Evolutionary conservation across 179 eudicot genomes (phyloP), one percentile per base, ranked within the genome.

Genomic region (Silene coronaria): DNA sequence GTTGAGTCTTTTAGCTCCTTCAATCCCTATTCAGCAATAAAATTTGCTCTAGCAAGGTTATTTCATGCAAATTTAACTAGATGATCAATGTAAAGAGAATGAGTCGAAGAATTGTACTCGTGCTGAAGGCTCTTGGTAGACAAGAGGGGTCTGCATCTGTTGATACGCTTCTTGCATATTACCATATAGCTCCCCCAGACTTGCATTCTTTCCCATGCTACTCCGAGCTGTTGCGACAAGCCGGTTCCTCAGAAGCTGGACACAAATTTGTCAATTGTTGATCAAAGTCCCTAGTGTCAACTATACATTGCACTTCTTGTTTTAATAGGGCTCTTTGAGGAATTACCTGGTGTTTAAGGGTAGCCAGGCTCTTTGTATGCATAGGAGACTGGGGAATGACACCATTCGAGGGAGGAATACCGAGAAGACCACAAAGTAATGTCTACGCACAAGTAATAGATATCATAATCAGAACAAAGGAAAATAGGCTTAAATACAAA

Each of bases 331-430:
- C 9, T 3, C 51, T 17, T 24, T 1, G 19, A 6, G 26, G 5
- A 68, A 46, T 28, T 71, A 91, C 96, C 91, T 87, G 97, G 79
- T 93, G 98, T 75, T 93, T 93, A 61, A 93, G 97, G 71, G 98
- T 93, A 8, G 95, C 98, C 68, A 93, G 82, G 84, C 98, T 89
- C 87, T 93, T 93, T 58, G 98, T 93, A 80, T 93, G 98, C 98
- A 93, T 93, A 68, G 98, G 98, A 70, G 98, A 93, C 74, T 93
- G 98, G 3, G 98, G 98, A 67, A 93, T 93, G 58, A 93, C 98
- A 62, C 98, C 98, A 66, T 93, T 93, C 73, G 98, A 81, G 11
- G 98, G 98, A 76, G 98, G 98, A 63, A 93, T 87, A 16, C 98
- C 98, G 10, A 93, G 10, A 62, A 93, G 90, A 77, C 98, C 98